phyloP scores from a whole-genome alignment of 1,139 yeast genomes.

The Candida dubliniensis region DNA sequence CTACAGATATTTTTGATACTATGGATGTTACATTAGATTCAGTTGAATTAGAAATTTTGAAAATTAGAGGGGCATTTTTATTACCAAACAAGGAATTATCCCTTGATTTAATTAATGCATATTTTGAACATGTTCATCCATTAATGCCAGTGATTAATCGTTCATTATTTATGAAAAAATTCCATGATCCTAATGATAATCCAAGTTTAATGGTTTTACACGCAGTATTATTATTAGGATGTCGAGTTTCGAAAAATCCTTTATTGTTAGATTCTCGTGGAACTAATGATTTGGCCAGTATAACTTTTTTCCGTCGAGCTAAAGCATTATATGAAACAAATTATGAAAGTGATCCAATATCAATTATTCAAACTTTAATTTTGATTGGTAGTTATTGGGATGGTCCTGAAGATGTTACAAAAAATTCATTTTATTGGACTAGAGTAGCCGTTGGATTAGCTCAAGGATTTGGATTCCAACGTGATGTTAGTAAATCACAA shows the following conservation, averaged over 20 bases:
- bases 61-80: constrained; percentile 69
- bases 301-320: constrained; percentile 74
- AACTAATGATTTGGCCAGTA: constrained; percentile 56
- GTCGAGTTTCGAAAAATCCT: constrained; percentile 61
- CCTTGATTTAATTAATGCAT: constrained; percentile 60
- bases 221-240: constrained; percentile 68
- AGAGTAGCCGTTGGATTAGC: constrained; percentile 72
- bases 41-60: constrained; percentile 67
- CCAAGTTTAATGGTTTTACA: constrained; percentile 71
- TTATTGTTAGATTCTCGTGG: constrained; percentile 57
- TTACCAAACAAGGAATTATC: constrained; percentile 64
- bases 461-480: constrained; percentile 77
- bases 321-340: constrained; percentile 74
- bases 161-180: constrained; percentile 57
- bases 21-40: constrained; percentile 51
- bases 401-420: constrained; percentile 75
- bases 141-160: constrained; percentile 71
- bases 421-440: constrained; percentile 77
- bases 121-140: constrained; percentile 69
- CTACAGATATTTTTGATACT: constrained; percentile 42
- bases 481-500: constrained; percentile 45
- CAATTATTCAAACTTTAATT: constrained; percentile 63
- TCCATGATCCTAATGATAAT: constrained; percentile 58
- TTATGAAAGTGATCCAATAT: constrained; percentile 69
- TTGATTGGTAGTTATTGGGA: constrained; percentile 75